Percentiles rank a stretch among this genome's conserved stretches.
These are phyloP conservation scores for Mortierella hygrophila DNA, from an alignment of 192 early-diverging fungal genomes.

Conservation along the genomic window DNA sequence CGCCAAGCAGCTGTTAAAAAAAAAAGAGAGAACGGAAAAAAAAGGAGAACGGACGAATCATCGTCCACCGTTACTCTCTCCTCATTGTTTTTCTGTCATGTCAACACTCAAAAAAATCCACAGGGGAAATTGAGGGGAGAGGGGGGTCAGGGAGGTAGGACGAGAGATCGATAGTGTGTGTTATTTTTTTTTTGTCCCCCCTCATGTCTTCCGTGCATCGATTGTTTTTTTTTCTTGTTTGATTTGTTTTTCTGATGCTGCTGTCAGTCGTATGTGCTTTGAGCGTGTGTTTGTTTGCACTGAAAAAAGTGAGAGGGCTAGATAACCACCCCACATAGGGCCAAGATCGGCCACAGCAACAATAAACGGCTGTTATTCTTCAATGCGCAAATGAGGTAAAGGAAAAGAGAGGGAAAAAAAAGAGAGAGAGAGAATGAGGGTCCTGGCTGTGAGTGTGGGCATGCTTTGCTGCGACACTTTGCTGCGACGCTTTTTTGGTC, in stretches of 20 bases:
- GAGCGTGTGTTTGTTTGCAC: background rate
- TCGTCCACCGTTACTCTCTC: background rate
- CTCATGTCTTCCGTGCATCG: slow-evolving; percentile 1
- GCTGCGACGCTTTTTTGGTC: background rate
- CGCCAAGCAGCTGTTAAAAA: background rate
- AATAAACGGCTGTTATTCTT: background rate
- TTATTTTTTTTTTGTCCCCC: background rate
- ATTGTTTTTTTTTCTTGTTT: slow-evolving; percentile 2
- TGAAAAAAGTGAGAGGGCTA: background rate
- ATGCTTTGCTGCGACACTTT: background rate
- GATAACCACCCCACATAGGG: background rate
- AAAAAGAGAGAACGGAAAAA: background rate
- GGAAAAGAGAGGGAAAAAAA: background rate
- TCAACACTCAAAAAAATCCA: background rate
- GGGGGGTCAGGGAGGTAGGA: background rate
- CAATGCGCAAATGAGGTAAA: background rate
- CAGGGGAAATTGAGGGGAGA: background rate
- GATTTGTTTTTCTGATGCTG: background rate
- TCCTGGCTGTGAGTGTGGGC: background rate
- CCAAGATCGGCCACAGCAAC: background rate
- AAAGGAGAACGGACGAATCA: background rate
- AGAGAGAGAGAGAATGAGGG: background rate
- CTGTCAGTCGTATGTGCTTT: background rate
- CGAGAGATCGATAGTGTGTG: background rate
- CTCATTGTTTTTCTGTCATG: background rate